These are phyloP conservation scores for Cutaneotrichosporon cyanovorans DNA, from an alignment of 1,284 basidiomycete species.

Conservation along the genomic window DNA sequence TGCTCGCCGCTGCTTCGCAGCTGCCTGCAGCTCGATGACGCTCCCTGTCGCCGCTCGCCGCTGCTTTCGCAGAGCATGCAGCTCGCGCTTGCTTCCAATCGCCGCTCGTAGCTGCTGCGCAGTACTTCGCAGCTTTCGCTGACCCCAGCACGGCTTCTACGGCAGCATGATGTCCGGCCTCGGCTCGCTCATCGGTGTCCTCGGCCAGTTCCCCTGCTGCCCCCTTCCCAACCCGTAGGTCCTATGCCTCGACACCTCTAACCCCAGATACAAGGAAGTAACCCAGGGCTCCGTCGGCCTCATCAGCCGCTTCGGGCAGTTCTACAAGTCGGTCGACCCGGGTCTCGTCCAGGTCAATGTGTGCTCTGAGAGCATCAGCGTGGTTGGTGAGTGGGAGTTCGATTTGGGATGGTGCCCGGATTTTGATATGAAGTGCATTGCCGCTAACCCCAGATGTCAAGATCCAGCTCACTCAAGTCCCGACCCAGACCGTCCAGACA, in stretches of 20 bases:
- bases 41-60: too few relatives aligned
- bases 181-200: conserved; percentile 46
- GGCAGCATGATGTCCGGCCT: conserved; percentile 65
- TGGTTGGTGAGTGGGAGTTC: conserved; percentile 48
- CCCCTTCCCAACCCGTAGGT: conserved; percentile 53
- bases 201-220: conserved; percentile 80
- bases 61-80: too few relatives aligned
- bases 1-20: too few relatives aligned
- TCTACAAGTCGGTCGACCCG: conserved; percentile 83
- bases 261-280: conserved; percentile 29
- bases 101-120: too few relatives aligned
- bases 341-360: conserved; percentile 88
- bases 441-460: conserved; percentile 62
- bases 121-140: conserved; percentile 42
- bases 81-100: too few relatives aligned
- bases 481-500: conserved; percentile 63
- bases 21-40: too few relatives aligned
- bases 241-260: too few relatives aligned
- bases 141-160: conserved; percentile 70
- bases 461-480: conserved; percentile 82
- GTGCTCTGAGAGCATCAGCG: conserved; percentile 72
- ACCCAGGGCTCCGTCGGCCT: conserved; percentile 77
- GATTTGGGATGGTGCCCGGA: too few relatives aligned
- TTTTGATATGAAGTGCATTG: too few relatives aligned
- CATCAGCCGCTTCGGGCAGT: conserved; percentile 83